A percentile compares a stretch with the other conserved stretches of the same genome.
These are phyloP conservation scores for Penicillium sp. DNA, from an alignment of 2,329 filamentous ascomycete genomes.

Conservation along the genomic window DNA sequence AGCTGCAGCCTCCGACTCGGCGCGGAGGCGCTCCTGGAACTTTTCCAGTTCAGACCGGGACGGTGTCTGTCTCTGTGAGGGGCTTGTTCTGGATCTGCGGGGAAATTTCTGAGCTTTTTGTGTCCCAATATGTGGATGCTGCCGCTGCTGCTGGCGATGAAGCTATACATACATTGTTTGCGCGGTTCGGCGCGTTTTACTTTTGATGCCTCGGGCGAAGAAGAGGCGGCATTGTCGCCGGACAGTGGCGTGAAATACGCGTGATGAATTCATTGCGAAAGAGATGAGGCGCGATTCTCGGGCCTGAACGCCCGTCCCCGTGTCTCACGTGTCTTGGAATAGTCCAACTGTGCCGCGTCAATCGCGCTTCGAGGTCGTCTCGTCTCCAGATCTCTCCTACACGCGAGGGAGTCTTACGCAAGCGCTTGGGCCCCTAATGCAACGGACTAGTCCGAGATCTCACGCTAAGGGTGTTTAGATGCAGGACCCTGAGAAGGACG, in stretches of 20 bases:
- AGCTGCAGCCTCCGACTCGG: background rate
- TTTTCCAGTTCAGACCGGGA: slow-evolving; percentile 21
- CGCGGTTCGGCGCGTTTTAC: slow-evolving; percentile 12
- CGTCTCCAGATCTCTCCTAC: no score
- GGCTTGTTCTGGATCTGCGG: slow-evolving; percentile 10
- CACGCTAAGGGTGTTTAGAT: no score
- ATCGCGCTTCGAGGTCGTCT: no score
- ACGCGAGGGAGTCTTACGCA: no score
- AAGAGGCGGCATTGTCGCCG: slow-evolving; percentile 14
- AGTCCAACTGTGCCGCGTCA: no score
- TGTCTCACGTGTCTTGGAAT: no score
- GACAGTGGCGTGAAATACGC: slow-evolving; percentile 17
- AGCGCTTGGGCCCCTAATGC: no score
- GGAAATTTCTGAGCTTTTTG: background rate
- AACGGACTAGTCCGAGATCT: no score
- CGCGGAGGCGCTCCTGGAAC: slow-evolving; percentile 15
- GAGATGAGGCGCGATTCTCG: no score
- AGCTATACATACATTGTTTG: slow-evolving; percentile 15
- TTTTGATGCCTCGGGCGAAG: slow-evolving; percentile 15
- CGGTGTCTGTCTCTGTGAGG: slow-evolving; percentile 16
- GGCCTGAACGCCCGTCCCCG: no score
- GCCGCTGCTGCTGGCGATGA: background rate
- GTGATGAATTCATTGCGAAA: slow-evolving; percentile 22
- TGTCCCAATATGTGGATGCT: background rate
- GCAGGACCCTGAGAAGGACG: no score